Percentiles rank a stretch among this genome's conserved stretches.
Conservation (phyloP, 805 yeast genomes). For the Ogataea zsoltii region DNA sequence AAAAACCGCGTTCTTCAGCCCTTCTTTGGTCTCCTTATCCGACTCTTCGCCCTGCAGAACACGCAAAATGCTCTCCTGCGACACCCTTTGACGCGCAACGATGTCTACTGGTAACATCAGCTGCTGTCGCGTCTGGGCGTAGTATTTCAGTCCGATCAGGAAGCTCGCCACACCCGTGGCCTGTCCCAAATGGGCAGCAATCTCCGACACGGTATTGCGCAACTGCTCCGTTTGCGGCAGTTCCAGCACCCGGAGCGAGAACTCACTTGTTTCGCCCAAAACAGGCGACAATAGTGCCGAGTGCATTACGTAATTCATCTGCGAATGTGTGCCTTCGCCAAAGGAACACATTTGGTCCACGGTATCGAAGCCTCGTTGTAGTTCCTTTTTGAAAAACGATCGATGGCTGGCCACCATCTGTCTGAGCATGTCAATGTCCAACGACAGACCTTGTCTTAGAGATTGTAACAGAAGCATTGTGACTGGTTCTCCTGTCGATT, state of each 20-base stretch:
- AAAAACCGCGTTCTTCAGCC: conserved; percentile 58
- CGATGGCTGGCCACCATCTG: conserved; percentile 62
- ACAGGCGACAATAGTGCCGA: conserved; percentile 56
- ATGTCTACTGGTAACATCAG: conserved; percentile 64
- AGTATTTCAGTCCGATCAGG: conserved; percentile 60
- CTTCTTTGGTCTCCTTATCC: conserved; percentile 25
- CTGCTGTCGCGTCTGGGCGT: conserved; percentile 49
- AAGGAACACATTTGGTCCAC: conserved; percentile 65
- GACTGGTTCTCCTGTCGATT: conserved; percentile 56
- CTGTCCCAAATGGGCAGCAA: conserved; percentile 81
- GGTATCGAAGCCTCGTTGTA: conserved; percentile 42
- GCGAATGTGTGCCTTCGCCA: conserved; percentile 81
- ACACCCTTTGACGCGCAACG: conserved; percentile 51
- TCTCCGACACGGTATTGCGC: conserved; percentile 47
- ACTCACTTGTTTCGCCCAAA: conserved; percentile 50
- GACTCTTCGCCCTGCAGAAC: conserved; percentile 41
- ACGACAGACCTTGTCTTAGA: conserved; percentile 45
- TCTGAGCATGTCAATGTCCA: conserved; percentile 56
- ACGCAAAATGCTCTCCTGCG: conserved; percentile 65
- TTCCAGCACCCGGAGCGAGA: conserved; percentile 47
- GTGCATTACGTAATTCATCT: conserved; percentile 66
- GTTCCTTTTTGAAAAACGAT: conserved; percentile 48
- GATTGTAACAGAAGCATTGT: conserved; percentile 58
- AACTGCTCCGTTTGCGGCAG: conserved; percentile 34
- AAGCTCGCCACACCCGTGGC: conserved; percentile 70